Evolutionary conservation across 1,284 basidiomycete genomes (phyloP).

Genomic region (Chalciporus piperatoides): DNA sequence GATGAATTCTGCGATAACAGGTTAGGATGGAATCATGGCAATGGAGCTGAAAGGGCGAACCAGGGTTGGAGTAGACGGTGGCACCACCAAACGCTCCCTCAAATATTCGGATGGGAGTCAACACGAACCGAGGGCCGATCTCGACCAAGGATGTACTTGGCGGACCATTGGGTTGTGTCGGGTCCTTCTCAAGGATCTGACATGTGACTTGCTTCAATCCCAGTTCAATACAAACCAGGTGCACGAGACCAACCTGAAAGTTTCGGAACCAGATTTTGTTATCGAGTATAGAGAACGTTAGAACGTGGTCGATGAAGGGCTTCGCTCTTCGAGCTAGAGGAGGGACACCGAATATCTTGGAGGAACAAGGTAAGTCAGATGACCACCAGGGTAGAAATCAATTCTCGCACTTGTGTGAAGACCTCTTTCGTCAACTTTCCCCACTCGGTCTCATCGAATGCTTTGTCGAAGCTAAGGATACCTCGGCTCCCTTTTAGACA

Average conservation of each 20-base stretch:
- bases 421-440: constrained; percentile 90
- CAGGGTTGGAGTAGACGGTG: constrained; percentile 94
- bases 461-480: constrained; percentile 88
- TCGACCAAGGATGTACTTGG: constrained; percentile 83
- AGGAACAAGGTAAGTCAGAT: constrained; percentile 14
- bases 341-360: constrained; percentile 93
- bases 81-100: constrained; percentile 96
- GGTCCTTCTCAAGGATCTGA: constrained; percentile 79
- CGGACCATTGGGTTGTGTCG: constrained; percentile 66
- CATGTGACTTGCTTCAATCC: constrained; percentile 6
- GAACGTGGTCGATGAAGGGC: constrained; percentile 97
- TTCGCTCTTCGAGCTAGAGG: constrained; percentile 86
- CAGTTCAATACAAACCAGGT: neutral
- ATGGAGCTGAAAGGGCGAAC: constrained; percentile 43
- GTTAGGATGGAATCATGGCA: constrained; percentile 8
- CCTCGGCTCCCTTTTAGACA: constrained; percentile 96
- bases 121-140: constrained; percentile 96
- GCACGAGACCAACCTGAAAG: constrained; percentile 69
- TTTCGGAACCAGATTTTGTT: constrained; percentile 99
- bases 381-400: neutral
- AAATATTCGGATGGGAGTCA: constrained; percentile 97
- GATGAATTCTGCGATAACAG: constrained; percentile 73
- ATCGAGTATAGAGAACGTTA: constrained; percentile 95
- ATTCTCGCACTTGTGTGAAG: constrained; percentile 85
- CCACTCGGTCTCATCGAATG: constrained; percentile 89